phyloP scores from a whole-genome alignment of 139 green algal species.

The Micractinium conductrix region DNA sequence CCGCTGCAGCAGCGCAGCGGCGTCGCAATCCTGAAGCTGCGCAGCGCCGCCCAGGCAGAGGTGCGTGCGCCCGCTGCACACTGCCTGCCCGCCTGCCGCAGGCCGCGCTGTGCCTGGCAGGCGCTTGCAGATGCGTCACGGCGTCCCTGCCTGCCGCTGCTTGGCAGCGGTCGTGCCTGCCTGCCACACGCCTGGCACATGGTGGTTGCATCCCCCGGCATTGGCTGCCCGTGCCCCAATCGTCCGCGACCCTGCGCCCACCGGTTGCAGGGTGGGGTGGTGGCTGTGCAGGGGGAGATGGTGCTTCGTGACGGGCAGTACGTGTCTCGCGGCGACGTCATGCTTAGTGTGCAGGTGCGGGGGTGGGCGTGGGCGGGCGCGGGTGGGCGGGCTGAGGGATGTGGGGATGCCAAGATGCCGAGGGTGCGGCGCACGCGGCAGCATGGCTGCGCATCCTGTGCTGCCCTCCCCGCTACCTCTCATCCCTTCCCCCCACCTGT shows the following conservation, averaged over 20 bases:
- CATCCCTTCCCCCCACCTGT: neutral
- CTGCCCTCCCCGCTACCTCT: neutral
- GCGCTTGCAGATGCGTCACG: too few species aligned
- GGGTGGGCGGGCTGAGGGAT: too few species aligned
- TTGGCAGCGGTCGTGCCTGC: neutral
- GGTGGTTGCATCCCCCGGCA: too few species aligned
- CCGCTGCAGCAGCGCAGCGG: constrained; percentile 12
- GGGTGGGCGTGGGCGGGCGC: neutral
- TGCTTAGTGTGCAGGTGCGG: constrained; percentile 29
- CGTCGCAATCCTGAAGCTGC: constrained; percentile 16
- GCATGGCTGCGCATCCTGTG: neutral
- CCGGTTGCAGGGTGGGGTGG: constrained; percentile 26
- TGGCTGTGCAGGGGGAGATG: constrained; percentile 67
- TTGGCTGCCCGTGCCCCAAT: too few species aligned
- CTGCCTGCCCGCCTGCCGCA: neutral
- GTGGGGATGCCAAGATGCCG: too few species aligned
- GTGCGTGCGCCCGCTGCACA: neutral
- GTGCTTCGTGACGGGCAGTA: constrained; percentile 68
- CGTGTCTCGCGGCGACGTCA: constrained; percentile 57
- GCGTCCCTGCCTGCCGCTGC: too few species aligned
- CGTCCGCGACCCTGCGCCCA: too few species aligned
- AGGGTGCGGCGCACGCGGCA: neutral
- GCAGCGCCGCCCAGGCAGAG: neutral
- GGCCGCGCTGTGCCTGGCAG: too few species aligned
- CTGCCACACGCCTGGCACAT: too few species aligned